Percentiles rank a stretch among this genome's conserved stretches.
Conservation (phyloP, 352 stramenopile species). For the Lagenidium giganteum region DNA sequence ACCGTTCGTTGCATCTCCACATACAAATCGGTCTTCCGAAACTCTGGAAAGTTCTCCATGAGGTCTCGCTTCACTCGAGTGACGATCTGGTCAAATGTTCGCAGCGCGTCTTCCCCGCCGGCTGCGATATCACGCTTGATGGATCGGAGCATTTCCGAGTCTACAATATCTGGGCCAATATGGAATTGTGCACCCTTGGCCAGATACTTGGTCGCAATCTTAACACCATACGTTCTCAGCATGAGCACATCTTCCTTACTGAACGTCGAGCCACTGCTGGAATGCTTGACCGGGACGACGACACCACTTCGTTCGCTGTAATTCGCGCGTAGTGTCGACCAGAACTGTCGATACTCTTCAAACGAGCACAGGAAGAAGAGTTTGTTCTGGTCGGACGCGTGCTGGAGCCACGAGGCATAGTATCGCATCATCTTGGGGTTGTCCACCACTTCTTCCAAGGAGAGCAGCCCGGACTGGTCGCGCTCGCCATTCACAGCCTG, state of each 20-base stretch:
- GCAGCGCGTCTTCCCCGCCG: conserved; percentile 72
- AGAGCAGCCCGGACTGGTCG: conserved; percentile 17
- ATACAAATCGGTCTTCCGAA: conserved; percentile 78
- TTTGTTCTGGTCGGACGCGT: conserved; percentile 29
- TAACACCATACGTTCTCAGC: conserved; percentile 80
- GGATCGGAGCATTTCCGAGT: conserved; percentile 48
- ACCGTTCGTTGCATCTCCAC: conserved; percentile 76
- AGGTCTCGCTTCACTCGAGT: conserved; percentile 75
- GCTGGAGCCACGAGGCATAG: conserved; percentile 31
- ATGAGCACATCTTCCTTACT: conserved; percentile 83
- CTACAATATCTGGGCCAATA: conserved; percentile 57
- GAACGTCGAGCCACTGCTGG: conserved; percentile 31
- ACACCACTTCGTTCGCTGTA: conserved; percentile 12
- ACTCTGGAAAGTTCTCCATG: conserved; percentile 76
- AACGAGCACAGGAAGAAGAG: conserved; percentile 39
- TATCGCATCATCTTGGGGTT: conserved; percentile 46
- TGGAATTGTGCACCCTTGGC: conserved; percentile 75
- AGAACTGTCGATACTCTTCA: conserved; percentile 35
- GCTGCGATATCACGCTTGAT: conserved; percentile 78
- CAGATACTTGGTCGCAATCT: conserved; percentile 85
- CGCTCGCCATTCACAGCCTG: conserved; percentile 11
- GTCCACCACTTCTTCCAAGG: conserved; percentile 33
- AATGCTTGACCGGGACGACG: not conserved
- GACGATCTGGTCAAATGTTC: conserved; percentile 73
- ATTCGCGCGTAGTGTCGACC: conserved; percentile 23